Evolutionary conservation across 768 basidiomycete species (phyloP).

Genomic region (Steccherinum ochraceum): DNA sequence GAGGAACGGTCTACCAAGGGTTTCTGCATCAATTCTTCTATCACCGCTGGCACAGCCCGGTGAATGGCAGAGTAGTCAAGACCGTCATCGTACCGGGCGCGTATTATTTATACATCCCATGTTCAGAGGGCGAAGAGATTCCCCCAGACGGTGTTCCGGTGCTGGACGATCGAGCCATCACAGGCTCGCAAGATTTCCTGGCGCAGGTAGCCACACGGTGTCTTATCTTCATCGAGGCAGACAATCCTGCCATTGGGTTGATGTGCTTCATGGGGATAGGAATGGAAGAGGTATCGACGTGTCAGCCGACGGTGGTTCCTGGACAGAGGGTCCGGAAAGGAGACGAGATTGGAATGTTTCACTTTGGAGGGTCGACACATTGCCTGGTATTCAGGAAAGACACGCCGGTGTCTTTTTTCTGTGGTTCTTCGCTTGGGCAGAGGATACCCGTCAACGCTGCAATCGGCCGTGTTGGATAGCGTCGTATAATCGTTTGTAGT

Average conservation of each 20-base stretch:
- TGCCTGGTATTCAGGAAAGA: constrained; percentile 37
- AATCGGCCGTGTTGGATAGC: too few relatives aligned
- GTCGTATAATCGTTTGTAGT: too few relatives aligned
- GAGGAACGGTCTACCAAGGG: constrained; percentile 49
- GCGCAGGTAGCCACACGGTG: constrained; percentile 41
- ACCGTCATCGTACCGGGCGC: constrained; percentile 42
- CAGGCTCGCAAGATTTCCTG: constrained; percentile 34
- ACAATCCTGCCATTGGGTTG: constrained; percentile 45
- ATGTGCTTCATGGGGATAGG: constrained; percentile 55
- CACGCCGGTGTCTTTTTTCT: constrained; percentile 11
- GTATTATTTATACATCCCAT: constrained; percentile 41
- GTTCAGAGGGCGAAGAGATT: too few relatives aligned
- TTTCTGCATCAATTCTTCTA: constrained; percentile 51
- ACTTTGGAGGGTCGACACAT: constrained; percentile 55
- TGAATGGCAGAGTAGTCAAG: constrained; percentile 37
- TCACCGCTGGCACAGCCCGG: constrained; percentile 60
- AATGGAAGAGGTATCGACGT: constrained; percentile 59
- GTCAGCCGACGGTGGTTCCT: constrained; percentile 40
- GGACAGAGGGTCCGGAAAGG: constrained; percentile 44
- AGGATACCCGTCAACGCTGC: not conserved
- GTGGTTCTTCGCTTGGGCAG: not conserved
- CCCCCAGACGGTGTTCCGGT: constrained; percentile 9
- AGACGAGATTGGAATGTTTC: constrained; percentile 56
- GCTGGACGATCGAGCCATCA: constrained; percentile 14
- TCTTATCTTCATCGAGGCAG: constrained; percentile 49